Evolutionary conservation across 192 early-diverging fungal species (phyloP).

Genomic region (Kickxella alabastrina): DNA sequence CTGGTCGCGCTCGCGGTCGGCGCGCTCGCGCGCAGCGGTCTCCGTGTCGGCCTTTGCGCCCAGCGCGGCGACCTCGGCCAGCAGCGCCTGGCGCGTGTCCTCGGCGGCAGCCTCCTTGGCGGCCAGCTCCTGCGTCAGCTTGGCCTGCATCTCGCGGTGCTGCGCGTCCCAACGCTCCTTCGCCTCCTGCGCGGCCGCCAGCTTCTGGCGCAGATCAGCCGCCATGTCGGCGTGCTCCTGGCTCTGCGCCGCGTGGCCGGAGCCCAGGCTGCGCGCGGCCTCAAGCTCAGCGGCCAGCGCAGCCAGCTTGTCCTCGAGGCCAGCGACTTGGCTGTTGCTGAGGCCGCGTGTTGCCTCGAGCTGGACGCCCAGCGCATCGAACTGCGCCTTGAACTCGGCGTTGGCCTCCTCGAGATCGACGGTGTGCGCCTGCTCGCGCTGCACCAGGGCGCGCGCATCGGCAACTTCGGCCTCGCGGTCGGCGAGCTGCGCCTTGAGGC

Average conservation of each 20-base stretch:
- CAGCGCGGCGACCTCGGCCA: constrained; percentile 55
- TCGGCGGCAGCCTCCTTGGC: constrained; percentile 72
- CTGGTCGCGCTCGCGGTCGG: constrained; percentile 57
- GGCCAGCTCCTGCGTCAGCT: constrained; percentile 57
- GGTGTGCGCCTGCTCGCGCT: constrained; percentile 22
- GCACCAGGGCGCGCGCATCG: constrained; percentile 6
- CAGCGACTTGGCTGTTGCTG: constrained; percentile 6
- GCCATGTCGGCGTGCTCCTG: constrained; percentile 62
- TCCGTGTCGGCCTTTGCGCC: constrained; percentile 59
- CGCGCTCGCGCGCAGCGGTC: constrained; percentile 54
- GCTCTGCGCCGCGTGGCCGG: constrained; percentile 41
- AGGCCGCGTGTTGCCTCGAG: too few relatives aligned
- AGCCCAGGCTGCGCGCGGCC: constrained; percentile 50
- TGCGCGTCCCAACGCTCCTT: constrained; percentile 66
- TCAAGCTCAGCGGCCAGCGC: constrained; percentile 64
- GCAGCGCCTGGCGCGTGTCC: constrained; percentile 63
- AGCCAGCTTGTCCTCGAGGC: constrained; percentile 37
- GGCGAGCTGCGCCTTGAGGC: constrained; percentile 47
- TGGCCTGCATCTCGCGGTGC: constrained; percentile 63
- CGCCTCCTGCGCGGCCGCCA: constrained; percentile 60
- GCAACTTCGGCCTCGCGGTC: constrained; percentile 13
- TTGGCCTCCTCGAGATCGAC: constrained; percentile 43
- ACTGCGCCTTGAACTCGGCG: constrained; percentile 55
- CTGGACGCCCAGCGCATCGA: constrained; percentile 27
- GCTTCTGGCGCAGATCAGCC: constrained; percentile 59